phyloP scores from a whole-genome alignment of 1,139 yeast genomes.

The Kodamaea suecica region DNA sequence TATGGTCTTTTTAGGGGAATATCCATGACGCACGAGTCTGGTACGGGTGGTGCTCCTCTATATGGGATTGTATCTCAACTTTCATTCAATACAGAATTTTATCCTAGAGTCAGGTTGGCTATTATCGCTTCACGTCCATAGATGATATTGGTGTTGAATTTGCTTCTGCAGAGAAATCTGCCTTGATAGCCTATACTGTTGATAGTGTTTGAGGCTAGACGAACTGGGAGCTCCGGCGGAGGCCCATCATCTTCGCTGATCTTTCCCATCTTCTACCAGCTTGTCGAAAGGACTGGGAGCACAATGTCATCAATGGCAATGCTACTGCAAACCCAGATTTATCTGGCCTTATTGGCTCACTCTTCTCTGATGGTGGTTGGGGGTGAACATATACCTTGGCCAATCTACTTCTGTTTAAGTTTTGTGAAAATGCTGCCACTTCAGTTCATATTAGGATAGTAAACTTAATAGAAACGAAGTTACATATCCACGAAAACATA shows the following conservation, averaged over 20 bases:
- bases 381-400: slow-evolving; percentile 29
- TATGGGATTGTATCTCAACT: slow-evolving; percentile 34
- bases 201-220: no score
- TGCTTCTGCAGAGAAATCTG: not conserved
- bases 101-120: no score
- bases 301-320: slow-evolving; percentile 27
- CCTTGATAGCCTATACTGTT: not conserved
- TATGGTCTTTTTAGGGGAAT: slow-evolving; percentile 28
- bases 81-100: slow-evolving; percentile 21
- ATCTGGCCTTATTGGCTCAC: slow-evolving; percentile 23
- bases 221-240: not conserved
- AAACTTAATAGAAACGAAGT: no score
- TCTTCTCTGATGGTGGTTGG: slow-evolving; percentile 32
- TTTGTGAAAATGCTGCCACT: slow-evolving; percentile 17
- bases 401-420: slow-evolving; percentile 29
- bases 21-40: slow-evolving; percentile 40
- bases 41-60: slow-evolving; percentile 40
- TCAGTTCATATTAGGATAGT: no score
- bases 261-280: slow-evolving; percentile 28
- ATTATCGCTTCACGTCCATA: not conserved
- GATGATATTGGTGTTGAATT: not conserved
- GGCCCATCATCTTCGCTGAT: not conserved
- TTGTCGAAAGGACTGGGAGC: slow-evolving; percentile 32
- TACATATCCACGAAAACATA: no score
- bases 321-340: slow-evolving; percentile 17